Evolutionary conservation across 139 green algal genomes (phyloP).

Genomic region (Haematococcus lacustris): DNA sequence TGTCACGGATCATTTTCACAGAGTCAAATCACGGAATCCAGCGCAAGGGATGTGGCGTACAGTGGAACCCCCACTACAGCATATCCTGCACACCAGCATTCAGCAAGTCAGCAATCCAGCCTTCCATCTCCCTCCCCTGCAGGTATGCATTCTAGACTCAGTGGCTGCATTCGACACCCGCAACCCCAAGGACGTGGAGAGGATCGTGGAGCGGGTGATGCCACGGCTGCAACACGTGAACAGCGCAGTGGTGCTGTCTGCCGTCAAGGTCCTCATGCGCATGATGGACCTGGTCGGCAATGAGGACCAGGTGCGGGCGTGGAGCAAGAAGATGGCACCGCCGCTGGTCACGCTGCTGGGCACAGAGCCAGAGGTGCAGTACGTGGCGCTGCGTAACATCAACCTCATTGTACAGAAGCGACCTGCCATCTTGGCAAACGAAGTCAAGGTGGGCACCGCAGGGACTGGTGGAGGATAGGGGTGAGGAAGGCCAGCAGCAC

Average conservation of each 20-base stretch:
- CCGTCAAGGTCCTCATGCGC: slow-evolving; percentile 60
- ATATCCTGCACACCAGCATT: slow-evolving; percentile 1
- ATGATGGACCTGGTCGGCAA: slow-evolving; percentile 64
- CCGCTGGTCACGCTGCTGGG: slow-evolving; percentile 95
- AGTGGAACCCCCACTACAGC: neutral
- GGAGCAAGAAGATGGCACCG: slow-evolving; percentile 90
- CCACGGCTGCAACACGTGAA: slow-evolving; percentile 98
- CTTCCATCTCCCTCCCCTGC: too few relatives aligned
- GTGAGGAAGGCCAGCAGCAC: too few relatives aligned
- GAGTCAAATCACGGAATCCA: too few relatives aligned
- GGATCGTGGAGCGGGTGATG: slow-evolving; percentile 90
- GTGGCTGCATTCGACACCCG: slow-evolving; percentile 66
- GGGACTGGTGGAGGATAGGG: too few relatives aligned
- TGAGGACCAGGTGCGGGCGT: slow-evolving; percentile 52
- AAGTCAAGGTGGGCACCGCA: slow-evolving; percentile 81
- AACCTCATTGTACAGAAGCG: slow-evolving; percentile 88
- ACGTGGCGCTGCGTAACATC: slow-evolving; percentile 97
- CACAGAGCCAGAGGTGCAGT: slow-evolving; percentile 92
- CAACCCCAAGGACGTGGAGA: slow-evolving; percentile 46
- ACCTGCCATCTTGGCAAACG: slow-evolving; percentile 71
- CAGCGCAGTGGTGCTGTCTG: slow-evolving; percentile 89
- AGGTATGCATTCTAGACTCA: slow-evolving; percentile 97
- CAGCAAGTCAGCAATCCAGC: neutral
- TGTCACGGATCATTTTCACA: too few relatives aligned
- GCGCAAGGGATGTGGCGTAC: too few relatives aligned